Percentiles rank a stretch among this genome's conserved stretches.
phyloP scores from a whole-genome alignment of 75 land plant species.

The Larix kaempferi region DNA sequence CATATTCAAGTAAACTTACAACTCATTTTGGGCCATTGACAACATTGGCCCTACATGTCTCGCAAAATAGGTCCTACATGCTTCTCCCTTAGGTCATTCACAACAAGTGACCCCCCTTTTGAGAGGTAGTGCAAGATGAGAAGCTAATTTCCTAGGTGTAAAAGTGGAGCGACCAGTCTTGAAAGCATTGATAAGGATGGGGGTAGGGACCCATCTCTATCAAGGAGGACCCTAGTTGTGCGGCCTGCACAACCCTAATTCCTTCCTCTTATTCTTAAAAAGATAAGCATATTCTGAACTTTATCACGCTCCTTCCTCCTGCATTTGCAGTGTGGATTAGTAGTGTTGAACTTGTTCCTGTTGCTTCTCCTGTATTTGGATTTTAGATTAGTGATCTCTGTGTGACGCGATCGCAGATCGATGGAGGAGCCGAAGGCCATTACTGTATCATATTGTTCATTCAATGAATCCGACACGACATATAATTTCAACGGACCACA shows the following conservation, averaged over 20 bases:
- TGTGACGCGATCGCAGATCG: not conserved
- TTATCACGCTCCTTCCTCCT: no score
- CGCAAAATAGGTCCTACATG: not conserved
- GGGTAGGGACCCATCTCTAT: not conserved
- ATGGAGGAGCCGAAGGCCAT: constrained; percentile 59
- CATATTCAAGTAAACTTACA: not conserved
- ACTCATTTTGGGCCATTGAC: not conserved
- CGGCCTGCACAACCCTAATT: not conserved
- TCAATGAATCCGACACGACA: constrained; percentile 20
- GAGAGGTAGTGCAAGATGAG: not conserved
- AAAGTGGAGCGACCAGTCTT: not conserved
- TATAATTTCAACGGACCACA: constrained; percentile 57
- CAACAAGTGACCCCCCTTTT: not conserved
- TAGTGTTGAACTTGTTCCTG: not conserved
- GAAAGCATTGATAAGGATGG: not conserved
- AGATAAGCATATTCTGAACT: not conserved
- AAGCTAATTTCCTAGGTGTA: not conserved
- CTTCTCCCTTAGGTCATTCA: not conserved
- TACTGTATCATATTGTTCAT: constrained; percentile 23
- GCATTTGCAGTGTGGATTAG: no score
- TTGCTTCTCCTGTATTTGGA: not conserved
- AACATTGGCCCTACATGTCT: not conserved
- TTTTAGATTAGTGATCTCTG: not conserved
- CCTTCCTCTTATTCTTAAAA: not conserved
- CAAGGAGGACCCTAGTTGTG: not conserved